phyloP scores from a whole-genome alignment of 495 filamentous ascomycete genomes.

The Barbatosphaeria neglecta region DNA sequence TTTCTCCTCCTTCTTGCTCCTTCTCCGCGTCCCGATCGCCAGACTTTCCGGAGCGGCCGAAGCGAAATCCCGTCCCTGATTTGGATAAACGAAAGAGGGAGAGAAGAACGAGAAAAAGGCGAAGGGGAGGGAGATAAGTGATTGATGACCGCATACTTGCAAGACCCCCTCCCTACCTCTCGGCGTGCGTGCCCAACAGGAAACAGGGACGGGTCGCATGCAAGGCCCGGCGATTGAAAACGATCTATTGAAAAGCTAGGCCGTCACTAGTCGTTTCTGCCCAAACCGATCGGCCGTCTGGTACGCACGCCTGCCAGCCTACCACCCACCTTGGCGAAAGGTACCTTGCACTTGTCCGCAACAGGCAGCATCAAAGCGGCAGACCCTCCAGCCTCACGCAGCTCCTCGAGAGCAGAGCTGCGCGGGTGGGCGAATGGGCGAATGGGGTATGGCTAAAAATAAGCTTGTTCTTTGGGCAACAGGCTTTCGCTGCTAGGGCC shows the following conservation, averaged over 20 bases:
- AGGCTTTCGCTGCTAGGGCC: not conserved
- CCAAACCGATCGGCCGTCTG: too few relatives aligned
- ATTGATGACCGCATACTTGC: not conserved
- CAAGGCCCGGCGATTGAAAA: not conserved
- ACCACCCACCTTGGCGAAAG: too few relatives aligned
- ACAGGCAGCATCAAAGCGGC: too few relatives aligned
- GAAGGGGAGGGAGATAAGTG: not conserved
- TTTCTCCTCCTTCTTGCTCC: not conserved
- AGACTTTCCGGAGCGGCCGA: too few relatives aligned
- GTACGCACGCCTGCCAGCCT: not conserved
- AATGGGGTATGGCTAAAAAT: conserved; percentile 1
- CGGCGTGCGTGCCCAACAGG: not conserved
- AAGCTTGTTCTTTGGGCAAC: conserved; percentile 1
- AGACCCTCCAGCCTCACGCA: not conserved
- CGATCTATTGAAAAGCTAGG: not conserved
- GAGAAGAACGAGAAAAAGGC: not conserved
- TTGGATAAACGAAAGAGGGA: not conserved
- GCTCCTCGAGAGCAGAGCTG: not conserved
- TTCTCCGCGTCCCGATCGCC: not conserved
- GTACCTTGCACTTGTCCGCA: too few relatives aligned
- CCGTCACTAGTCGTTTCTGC: too few relatives aligned
- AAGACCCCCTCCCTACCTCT: not conserved
- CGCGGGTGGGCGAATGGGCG: not conserved
- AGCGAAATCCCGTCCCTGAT: not conserved
- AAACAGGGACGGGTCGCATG: not conserved